A percentile compares a stretch with the other conserved stretches of the same genome.
Evolutionary conservation across 495 filamentous ascomycete genomes (phyloP).

Genomic region (Viridothelium virens): DNA sequence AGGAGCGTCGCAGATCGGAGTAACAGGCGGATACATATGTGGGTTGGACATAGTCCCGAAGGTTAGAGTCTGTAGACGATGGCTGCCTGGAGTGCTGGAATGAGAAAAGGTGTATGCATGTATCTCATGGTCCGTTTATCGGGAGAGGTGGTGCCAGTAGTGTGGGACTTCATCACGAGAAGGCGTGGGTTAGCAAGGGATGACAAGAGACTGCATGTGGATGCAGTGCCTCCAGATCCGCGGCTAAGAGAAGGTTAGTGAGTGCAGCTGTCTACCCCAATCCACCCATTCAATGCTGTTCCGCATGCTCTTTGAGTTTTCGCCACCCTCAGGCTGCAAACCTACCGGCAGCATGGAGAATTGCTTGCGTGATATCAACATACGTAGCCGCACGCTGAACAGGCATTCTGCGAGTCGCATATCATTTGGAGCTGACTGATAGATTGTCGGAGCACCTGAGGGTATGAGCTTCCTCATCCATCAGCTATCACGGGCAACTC

Average conservation of each 20-base stretch:
- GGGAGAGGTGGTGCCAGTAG: not conserved
- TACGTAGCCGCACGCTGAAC: not conserved
- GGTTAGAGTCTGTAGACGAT: not conserved
- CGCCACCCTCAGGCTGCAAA: not conserved
- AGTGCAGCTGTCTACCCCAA: not conserved
- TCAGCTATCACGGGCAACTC: too few relatives aligned
- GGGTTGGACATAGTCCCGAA: not conserved
- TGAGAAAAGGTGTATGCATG: not conserved
- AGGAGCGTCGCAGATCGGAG: not conserved
- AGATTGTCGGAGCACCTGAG: too few relatives aligned
- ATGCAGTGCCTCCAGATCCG: slow-evolving; percentile 5
- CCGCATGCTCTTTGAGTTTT: not conserved
- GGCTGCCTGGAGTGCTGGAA: not conserved
- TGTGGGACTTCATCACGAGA: not conserved
- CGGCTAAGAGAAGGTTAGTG: not conserved
- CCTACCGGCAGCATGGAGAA: not conserved
- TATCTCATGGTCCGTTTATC: slow-evolving; percentile 1
- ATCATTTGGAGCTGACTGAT: too few relatives aligned
- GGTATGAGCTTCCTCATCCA: too few relatives aligned
- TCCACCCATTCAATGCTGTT: not conserved
- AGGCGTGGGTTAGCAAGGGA: not conserved
- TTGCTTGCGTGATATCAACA: not conserved
- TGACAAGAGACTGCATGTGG: not conserved
- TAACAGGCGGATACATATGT: too few relatives aligned
- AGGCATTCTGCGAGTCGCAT: too few relatives aligned